Evolutionary conservation across 768 basidiomycete species (phyloP).

Genomic region (Lentinus brumalis): DNA sequence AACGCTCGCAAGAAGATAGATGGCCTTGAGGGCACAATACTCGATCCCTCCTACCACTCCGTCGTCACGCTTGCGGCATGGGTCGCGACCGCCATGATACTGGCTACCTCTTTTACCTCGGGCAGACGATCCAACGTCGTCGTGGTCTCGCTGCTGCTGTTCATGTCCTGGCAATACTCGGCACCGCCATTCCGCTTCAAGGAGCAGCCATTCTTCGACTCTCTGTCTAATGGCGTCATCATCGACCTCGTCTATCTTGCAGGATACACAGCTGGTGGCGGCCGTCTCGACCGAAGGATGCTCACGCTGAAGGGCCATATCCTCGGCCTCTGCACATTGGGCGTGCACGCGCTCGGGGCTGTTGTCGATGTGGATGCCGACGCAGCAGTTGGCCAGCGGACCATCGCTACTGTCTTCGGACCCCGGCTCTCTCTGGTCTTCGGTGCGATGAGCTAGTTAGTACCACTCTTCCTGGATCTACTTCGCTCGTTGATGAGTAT

Average conservation of each 20-base stretch:
- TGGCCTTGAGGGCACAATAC: constrained; percentile 14
- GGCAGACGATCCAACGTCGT: background rate
- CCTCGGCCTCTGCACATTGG: constrained; percentile 10
- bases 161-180: constrained; percentile 11
- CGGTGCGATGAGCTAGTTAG: constrained; percentile 5
- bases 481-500: background rate
- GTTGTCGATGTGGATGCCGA: constrained; percentile 9
- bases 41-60: background rate
- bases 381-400: constrained; percentile 5
- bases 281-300: background rate
- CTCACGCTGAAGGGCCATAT: background rate
- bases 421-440: background rate
- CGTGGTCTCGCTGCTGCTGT: background rate
- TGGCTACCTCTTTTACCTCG: background rate
- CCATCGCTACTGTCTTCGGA: constrained; percentile 9
- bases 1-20: constrained; percentile 11
- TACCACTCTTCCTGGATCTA: background rate
- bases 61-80: background rate
- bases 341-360: constrained; percentile 12
- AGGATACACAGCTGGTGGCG: constrained; percentile 9
- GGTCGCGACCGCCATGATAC: background rate
- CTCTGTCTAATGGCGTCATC: constrained; percentile 12
- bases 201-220: constrained; percentile 10
- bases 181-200: constrained; percentile 11
- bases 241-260: constrained; percentile 7